Conservation (phyloP, 2,329 filamentous ascomycete species). For the Colletotrichum somersetense region DNA sequence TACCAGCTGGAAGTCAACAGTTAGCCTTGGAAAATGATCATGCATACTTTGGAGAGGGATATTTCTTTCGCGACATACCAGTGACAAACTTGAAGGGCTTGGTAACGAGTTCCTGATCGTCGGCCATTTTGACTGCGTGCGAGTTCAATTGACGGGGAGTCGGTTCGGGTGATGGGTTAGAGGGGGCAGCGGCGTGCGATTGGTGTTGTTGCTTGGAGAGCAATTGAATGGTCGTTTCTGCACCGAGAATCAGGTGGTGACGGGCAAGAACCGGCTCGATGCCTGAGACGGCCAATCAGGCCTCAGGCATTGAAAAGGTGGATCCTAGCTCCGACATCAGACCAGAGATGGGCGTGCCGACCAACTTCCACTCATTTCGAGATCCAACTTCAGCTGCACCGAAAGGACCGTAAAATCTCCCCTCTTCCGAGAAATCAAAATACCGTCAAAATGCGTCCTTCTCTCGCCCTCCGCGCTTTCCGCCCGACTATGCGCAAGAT, state of each 20-base stretch:
- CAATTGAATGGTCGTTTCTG: conserved; percentile 44
- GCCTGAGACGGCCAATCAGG: conserved; percentile 44
- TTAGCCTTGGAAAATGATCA: conserved; percentile 57
- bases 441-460: conserved; percentile 73
- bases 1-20: conserved; percentile 57
- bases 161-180: conserved; percentile 48
- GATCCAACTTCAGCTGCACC: conserved; percentile 44
- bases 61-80: conserved; percentile 73
- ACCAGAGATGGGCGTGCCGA: conserved; percentile 34
- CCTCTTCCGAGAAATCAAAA: conserved; percentile 24
- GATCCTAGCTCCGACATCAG: conserved; percentile 40
- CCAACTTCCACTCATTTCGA: conserved; percentile 41
- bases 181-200: conserved; percentile 55
- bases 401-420: conserved; percentile 34
- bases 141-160: conserved; percentile 45
- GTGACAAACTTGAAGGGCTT: conserved; percentile 99
- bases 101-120: conserved; percentile 83
- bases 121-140: conserved; percentile 81
- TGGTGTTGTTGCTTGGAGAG: conserved; percentile 48
- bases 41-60: conserved; percentile 52
- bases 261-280: conserved; percentile 43
- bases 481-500: conserved; percentile 75
- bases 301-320: conserved; percentile 49
- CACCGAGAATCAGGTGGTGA: conserved; percentile 56
- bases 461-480: conserved; percentile 75